A percentile compares a stretch with the other conserved stretches of the same genome.
Conservation (phyloP, 805 yeast species). For the Kregervanrija pseudodelftensis region DNA sequence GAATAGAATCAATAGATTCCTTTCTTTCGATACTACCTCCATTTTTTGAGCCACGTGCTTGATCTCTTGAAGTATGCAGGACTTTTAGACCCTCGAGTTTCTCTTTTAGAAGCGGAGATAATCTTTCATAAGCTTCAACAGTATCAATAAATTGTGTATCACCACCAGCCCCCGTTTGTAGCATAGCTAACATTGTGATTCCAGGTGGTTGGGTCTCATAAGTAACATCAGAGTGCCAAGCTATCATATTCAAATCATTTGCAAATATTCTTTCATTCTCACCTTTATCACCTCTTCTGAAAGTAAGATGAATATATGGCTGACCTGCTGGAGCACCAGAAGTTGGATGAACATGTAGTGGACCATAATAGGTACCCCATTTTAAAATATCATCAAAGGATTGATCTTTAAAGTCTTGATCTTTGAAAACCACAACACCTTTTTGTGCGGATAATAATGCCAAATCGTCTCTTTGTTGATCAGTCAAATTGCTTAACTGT, state of each 20-base stretch:
- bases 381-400: constrained; percentile 43
- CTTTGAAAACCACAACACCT: constrained; percentile 61
- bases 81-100: constrained; percentile 57
- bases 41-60: constrained; percentile 47
- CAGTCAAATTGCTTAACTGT: constrained; percentile 48
- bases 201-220: constrained; percentile 73
- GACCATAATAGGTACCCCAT: constrained; percentile 61
- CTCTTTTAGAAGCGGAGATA: constrained; percentile 58
- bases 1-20: constrained; percentile 50
- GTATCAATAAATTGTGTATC: constrained; percentile 76
- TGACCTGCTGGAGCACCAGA: constrained; percentile 57
- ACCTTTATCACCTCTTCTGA: constrained; percentile 38
- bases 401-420: constrained; percentile 55
- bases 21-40: constrained; percentile 61
- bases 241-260: constrained; percentile 31
- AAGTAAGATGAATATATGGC: constrained; percentile 58
- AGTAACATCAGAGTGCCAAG: constrained; percentile 71
- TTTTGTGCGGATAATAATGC: constrained; percentile 62
- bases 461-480: constrained; percentile 57
- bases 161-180: constrained; percentile 56
- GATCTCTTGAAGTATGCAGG: constrained; percentile 63
- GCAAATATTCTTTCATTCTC: constrained; percentile 32
- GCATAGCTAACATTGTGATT: constrained; percentile 55
- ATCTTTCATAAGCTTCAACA: constrained; percentile 61
- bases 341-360: constrained; percentile 66